These are phyloP conservation scores for Cucumis melo DNA, from an alignment of 306 rosid genomes.

Conservation along the genomic window DNA sequence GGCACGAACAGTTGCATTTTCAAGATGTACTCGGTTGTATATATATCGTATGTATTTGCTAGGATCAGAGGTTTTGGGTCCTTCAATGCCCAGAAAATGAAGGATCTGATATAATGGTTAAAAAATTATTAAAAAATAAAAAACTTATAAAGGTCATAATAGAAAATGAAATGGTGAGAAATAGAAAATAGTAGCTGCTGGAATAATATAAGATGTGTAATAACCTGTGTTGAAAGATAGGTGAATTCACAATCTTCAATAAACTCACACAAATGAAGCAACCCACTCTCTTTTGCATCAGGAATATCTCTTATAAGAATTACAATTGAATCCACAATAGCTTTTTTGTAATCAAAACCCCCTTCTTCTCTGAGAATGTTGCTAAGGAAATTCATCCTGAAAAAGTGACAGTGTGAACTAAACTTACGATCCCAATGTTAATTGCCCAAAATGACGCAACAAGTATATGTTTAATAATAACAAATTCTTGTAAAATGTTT, in stretches of 20 bases:
- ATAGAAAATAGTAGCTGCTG: constrained; percentile 1
- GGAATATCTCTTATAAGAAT: constrained; percentile 93
- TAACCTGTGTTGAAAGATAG: constrained; percentile 94
- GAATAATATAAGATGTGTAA: constrained; percentile 9
- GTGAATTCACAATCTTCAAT: constrained; percentile 99
- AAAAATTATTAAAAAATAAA: neutral
- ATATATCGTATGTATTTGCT: constrained; percentile 91
- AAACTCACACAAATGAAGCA: constrained; percentile 98
- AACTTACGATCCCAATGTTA: neutral
- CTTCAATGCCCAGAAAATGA: constrained; percentile 94
- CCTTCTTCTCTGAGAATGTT: constrained; percentile 99
- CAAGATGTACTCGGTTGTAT: constrained; percentile 95
- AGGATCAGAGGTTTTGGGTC: constrained; percentile 96
- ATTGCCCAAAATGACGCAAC: neutral
- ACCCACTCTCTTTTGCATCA: constrained; percentile 88
- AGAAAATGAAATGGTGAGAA: neutral
- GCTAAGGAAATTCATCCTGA: constrained; percentile 96
- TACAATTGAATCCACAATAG: constrained; percentile 94
- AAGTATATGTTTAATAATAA: neutral
- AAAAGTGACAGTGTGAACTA: neutral
- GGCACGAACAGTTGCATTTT: constrained; percentile 95
- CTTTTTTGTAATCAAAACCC: constrained; percentile 95
- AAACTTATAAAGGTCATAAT: constrained; percentile 6
- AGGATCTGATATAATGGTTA: constrained; percentile 42
- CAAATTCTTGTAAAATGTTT: constrained; percentile 5